Base-by-base conservation (phyloP, 2,329 filamentous ascomycete species). In the Periconia sp. region DNA sequence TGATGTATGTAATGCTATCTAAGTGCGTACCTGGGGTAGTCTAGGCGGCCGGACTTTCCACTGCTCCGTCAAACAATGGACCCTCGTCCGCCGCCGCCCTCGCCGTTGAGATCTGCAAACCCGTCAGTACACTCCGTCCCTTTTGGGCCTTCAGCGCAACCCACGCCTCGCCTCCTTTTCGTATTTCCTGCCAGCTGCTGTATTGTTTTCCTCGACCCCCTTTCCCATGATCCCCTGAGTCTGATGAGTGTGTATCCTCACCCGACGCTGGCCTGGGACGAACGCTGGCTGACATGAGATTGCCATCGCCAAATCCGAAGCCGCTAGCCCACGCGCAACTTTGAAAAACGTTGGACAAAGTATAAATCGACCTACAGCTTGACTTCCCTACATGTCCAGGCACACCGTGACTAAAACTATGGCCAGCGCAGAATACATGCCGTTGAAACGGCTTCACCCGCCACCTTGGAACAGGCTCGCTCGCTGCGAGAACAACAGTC, bases 21-120 rank as follows among this genome's bases (percentile, higher is more conserved):
- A 44, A 23, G 19, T 52, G 54, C 58, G 55, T 55, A 53, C n/a
- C n/a, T n/a, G n/a, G n/a, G n/a, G n/a, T n/a, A n/a, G n/a, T 56
- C 58, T 57, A 47, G 47, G 55, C 54, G 48, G 50, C 55, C 50
- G 45, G 44, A 41, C n/a, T 49, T 37, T 44, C 41, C 45, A 27
- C 27, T 45, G 30, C 18, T 37, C 19, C 33, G 47, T 43, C 47
- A 42, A 33, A 11, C n/a, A 23, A 31, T 33, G 20, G 33, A 11
- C 33, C 6, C 33, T 37, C 15, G 23, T 8, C 44, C 14, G 13
- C 14, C 15, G 18, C 44, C 14, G n/a, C 27, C 44, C 23, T 27
- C 23, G 23, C 23, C 23, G 23, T 27, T 27, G 23, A 27, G 23
- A 27, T 27, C 23, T 27, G 17, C 23, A 35, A 37, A 37, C 33